These are phyloP conservation scores for Candida andamanensis DNA, from an alignment of 805 yeast genomes.

Conservation along the genomic window DNA sequence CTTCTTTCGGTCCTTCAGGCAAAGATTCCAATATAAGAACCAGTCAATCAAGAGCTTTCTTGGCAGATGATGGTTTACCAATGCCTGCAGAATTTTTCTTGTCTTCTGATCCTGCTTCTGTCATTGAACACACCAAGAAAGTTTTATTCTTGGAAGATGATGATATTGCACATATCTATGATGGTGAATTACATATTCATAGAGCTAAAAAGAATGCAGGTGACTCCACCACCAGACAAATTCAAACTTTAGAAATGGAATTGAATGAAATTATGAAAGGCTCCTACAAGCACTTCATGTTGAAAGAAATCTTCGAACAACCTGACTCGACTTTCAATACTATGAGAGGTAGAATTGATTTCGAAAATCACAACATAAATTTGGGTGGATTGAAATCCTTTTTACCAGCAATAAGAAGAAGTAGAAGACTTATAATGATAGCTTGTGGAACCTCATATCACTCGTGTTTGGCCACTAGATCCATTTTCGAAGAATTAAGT, in stretches of 20 bases:
- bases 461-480: constrained; percentile 95
- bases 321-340: constrained; percentile 98
- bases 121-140: constrained; percentile 93
- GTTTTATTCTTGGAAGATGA: constrained; percentile 95
- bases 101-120: constrained; percentile 96
- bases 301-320: constrained; percentile 97
- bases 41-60: constrained; percentile 93
- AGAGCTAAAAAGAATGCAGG: constrained; percentile 81
- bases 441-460: constrained; percentile 99
- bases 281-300: constrained; percentile 93
- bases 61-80: constrained; percentile 89
- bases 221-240: constrained; percentile 90
- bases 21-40: constrained; percentile 65
- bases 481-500: constrained; percentile 92
- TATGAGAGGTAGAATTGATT: constrained; percentile 98
- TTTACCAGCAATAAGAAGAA: constrained; percentile 85
- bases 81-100: constrained; percentile 93
- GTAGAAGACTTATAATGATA: constrained; percentile 94
- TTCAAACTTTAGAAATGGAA: constrained; percentile 95
- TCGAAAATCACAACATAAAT: constrained; percentile 67
- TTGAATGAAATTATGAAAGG: constrained; percentile 98
- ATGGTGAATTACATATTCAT: constrained; percentile 97
- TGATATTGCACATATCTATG: constrained; percentile 96
- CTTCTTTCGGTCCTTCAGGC: constrained; percentile 48
- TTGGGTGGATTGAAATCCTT: constrained; percentile 87